Percentiles rank a stretch among this genome's conserved stretches.
Conservation (phyloP, 164 flowering plant genomes). For the Nymphaea colorata region DNA sequence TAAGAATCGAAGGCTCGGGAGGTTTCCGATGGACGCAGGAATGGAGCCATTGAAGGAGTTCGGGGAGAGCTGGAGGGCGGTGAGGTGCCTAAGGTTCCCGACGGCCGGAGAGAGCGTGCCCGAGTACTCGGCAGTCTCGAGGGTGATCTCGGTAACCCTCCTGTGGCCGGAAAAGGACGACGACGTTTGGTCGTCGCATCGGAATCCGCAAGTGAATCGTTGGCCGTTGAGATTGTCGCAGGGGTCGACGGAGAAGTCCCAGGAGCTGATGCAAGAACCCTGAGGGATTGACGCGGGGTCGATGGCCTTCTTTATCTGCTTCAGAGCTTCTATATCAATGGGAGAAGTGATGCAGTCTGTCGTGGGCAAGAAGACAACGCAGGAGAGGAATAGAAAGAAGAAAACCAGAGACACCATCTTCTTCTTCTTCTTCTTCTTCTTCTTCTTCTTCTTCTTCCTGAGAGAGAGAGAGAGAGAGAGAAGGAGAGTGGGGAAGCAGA, state of each 20-base stretch:
- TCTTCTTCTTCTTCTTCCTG: neutral
- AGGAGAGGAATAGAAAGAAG: neutral
- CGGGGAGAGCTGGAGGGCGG: slow-evolving; percentile 51
- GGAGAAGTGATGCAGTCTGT: neutral
- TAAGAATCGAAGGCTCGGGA: slow-evolving; percentile 48
- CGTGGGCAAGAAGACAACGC: neutral
- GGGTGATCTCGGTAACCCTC: slow-evolving; percentile 72
- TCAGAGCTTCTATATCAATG: slow-evolving; percentile 37
- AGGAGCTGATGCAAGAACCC: slow-evolving; percentile 68
- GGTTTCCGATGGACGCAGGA: slow-evolving; percentile 41
- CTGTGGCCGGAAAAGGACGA: slow-evolving; percentile 14
- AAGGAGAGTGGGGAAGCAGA: neutral
- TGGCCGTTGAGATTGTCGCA: slow-evolving; percentile 58
- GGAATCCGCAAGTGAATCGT: slow-evolving; percentile 80
- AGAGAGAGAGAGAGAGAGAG: neutral
- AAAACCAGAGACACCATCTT: neutral
- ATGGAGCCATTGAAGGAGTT: slow-evolving; percentile 53
- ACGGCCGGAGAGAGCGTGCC: slow-evolving; percentile 34
- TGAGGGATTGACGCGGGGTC: slow-evolving; percentile 33
- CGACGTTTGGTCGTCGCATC: slow-evolving; percentile 33
- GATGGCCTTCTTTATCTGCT: slow-evolving; percentile 29
- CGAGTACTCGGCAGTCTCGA: slow-evolving; percentile 77
- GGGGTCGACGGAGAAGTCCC: slow-evolving; percentile 83
- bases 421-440: neutral
- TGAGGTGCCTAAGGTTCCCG: slow-evolving; percentile 48